phyloP scores from a whole-genome alignment of 345 rosid genomes.

The Eutrema japonicum region DNA sequence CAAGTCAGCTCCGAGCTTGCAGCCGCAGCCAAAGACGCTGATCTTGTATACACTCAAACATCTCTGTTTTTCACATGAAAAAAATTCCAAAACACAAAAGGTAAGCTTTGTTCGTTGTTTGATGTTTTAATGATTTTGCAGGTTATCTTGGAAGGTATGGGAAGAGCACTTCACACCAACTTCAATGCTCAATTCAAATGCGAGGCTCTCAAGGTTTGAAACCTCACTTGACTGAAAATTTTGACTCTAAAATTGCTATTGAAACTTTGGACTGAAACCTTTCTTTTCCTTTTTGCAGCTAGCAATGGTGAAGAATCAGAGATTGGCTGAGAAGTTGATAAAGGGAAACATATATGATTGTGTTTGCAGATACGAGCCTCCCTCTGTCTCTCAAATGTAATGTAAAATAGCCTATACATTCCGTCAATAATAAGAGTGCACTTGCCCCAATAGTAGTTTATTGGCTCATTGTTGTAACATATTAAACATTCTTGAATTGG shows the following conservation, averaged over 20 bases:
- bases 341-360: slow-evolving; percentile 86
- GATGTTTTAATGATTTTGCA: slow-evolving; percentile 46
- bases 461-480: slow-evolving; percentile 33
- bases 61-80: slow-evolving; percentile 11
- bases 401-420: slow-evolving; percentile 1
- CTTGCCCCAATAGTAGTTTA: slow-evolving; percentile 12
- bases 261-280: not conserved
- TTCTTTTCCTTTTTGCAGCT: slow-evolving; percentile 57
- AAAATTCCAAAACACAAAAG: not conserved
- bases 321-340: slow-evolving; percentile 89
- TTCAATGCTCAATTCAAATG: slow-evolving; percentile 81
- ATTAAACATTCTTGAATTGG: not conserved
- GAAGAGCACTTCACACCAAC: slow-evolving; percentile 94
- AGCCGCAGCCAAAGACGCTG: slow-evolving; percentile 90
- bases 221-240: slow-evolving; percentile 1
- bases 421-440: not conserved
- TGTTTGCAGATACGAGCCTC: slow-evolving; percentile 89
- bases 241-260: not conserved
- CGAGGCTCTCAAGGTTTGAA: slow-evolving; percentile 82
- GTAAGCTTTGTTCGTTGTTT: slow-evolving; percentile 14
- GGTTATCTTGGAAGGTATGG: slow-evolving; percentile 98
- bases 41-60: slow-evolving; percentile 63
- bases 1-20: slow-evolving; percentile 99
- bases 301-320: slow-evolving; percentile 99
- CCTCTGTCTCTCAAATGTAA: slow-evolving; percentile 33